phyloP scores from a whole-genome alignment of 306 rosid genomes.

The Canavalia gladiata region DNA sequence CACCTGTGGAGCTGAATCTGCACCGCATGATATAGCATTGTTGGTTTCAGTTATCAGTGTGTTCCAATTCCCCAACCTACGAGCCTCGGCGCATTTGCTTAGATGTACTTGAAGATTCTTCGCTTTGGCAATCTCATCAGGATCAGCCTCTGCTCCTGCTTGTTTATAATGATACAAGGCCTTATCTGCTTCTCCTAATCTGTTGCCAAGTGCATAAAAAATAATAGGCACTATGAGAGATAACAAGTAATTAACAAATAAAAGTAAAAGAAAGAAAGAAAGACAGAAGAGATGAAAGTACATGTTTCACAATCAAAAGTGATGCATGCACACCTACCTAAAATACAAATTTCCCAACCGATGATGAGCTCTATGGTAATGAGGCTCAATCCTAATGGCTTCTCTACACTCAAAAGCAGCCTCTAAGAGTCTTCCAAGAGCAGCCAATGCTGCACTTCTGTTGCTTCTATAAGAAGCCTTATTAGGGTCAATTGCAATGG shows the following conservation, averaged over 20 bases:
- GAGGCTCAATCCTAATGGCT: conserved; percentile 86
- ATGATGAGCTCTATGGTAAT: conserved; percentile 87
- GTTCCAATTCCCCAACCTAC: conserved; percentile 82
- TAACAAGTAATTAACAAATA: not conserved
- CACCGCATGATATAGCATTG: conserved; percentile 62
- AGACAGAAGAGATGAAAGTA: not conserved
- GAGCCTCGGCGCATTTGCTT: conserved; percentile 80
- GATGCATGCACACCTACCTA: conserved; percentile 54
- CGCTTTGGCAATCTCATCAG: conserved; percentile 74
- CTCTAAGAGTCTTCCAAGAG: conserved; percentile 83
- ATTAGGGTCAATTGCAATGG: conserved; percentile 77
- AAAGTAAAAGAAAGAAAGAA: too few species aligned
- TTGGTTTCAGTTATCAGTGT: conserved; percentile 63
- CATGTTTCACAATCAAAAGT: not conserved
- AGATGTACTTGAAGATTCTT: conserved; percentile 68
- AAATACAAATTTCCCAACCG: conserved; percentile 82
- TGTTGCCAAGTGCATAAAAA: conserved; percentile 31
- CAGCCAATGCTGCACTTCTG: conserved; percentile 84
- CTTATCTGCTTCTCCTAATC: conserved; percentile 86
- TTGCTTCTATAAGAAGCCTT: conserved; percentile 93
- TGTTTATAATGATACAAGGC: conserved; percentile 81
- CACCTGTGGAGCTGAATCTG: conserved; percentile 90
- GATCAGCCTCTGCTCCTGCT: conserved; percentile 88
- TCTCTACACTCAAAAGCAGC: conserved; percentile 93
- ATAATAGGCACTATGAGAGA: not conserved